Evolutionary conservation across 2,329 filamentous ascomycete genomes (phyloP).

Genomic region (Diplocarpon rosae): DNA sequence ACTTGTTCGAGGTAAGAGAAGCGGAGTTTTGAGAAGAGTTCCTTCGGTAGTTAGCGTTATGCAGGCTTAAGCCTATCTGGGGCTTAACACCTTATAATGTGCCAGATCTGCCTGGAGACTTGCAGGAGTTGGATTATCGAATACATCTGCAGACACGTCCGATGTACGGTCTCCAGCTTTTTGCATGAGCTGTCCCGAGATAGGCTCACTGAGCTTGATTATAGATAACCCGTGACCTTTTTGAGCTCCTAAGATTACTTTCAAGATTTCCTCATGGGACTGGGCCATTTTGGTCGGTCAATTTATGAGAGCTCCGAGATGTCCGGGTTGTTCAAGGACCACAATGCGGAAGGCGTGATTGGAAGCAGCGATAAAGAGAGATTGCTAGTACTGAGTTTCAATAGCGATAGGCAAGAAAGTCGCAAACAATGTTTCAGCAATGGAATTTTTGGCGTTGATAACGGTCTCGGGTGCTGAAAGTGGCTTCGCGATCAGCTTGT

Average conservation of each 20-base stretch:
- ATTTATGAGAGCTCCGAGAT: too few species aligned
- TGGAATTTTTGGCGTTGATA: too few species aligned
- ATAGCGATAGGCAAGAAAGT: too few species aligned
- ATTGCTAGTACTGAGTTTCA: too few species aligned
- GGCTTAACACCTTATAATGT: conserved; percentile 61
- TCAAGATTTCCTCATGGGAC: conserved; percentile 31
- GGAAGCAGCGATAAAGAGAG: too few species aligned
- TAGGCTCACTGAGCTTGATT: conserved; percentile 64
- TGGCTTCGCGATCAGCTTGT: conserved; percentile 2
- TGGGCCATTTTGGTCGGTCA: conserved; percentile 13
- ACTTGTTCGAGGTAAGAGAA: conserved; percentile 98
- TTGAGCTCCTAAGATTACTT: conserved; percentile 42
- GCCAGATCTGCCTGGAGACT: conserved; percentile 72
- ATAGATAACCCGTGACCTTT: conserved; percentile 56
- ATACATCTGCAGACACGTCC: conserved; percentile 55
- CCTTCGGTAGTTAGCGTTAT: conserved; percentile 31
- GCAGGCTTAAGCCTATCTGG: not conserved
- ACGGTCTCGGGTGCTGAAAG: too few species aligned
- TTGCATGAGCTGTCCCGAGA: conserved; percentile 42
- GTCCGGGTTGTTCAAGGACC: too few species aligned
- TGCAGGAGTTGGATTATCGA: conserved; percentile 60
- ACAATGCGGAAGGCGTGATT: too few species aligned
- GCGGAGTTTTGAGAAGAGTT: conserved; percentile 89
- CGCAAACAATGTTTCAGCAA: too few species aligned
- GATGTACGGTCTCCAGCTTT: conserved; percentile 46